phyloP scores from a whole-genome alignment of 2,329 filamentous ascomycete genomes.

The Microdochium bolleyi region DNA sequence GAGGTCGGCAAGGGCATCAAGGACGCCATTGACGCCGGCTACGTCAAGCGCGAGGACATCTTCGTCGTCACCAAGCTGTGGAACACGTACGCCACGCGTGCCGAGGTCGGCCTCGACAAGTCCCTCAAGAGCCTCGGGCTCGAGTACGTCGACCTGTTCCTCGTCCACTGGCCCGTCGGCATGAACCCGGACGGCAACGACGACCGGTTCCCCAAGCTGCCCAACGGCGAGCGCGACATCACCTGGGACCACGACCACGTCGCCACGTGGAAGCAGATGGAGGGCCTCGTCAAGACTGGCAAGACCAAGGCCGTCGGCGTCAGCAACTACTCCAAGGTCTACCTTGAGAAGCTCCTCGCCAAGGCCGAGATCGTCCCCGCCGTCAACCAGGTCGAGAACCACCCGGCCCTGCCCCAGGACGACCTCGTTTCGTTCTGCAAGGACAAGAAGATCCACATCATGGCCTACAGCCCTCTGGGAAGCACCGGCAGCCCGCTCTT shows the following conservation, averaged over 20 bases:
- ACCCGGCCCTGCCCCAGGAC: slow-evolving; percentile 63
- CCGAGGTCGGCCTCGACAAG: slow-evolving; percentile 63
- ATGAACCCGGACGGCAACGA: slow-evolving; percentile 73
- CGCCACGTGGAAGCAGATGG: slow-evolving; percentile 71
- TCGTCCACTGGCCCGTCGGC: slow-evolving; percentile 78
- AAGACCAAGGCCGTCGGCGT: slow-evolving; percentile 48
- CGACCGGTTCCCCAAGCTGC: slow-evolving; percentile 65
- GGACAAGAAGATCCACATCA: slow-evolving; percentile 60
- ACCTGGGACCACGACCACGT: slow-evolving; percentile 61
- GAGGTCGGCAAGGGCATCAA: slow-evolving; percentile 74
- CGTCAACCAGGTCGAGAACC: slow-evolving; percentile 69
- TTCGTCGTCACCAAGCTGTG: slow-evolving; percentile 84
- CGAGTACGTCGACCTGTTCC: slow-evolving; percentile 73
- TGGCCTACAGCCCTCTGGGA: slow-evolving; percentile 63
- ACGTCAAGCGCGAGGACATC: slow-evolving; percentile 66
- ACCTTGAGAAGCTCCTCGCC: slow-evolving; percentile 46
- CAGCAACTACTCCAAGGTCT: slow-evolving; percentile 49
- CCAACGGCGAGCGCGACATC: slow-evolving; percentile 69
- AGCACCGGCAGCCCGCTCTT: slow-evolving; percentile 58
- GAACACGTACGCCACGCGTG: slow-evolving; percentile 68
- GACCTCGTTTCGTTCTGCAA: slow-evolving; percentile 64
- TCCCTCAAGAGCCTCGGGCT: slow-evolving; percentile 66
- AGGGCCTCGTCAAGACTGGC: slow-evolving; percentile 53
- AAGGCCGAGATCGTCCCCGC: slow-evolving; percentile 49
- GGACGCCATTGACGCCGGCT: slow-evolving; percentile 61